These are phyloP conservation scores for Cladophialophora yegresii DNA, from an alignment of 2,329 filamentous ascomycete species.

Conservation along the genomic window DNA sequence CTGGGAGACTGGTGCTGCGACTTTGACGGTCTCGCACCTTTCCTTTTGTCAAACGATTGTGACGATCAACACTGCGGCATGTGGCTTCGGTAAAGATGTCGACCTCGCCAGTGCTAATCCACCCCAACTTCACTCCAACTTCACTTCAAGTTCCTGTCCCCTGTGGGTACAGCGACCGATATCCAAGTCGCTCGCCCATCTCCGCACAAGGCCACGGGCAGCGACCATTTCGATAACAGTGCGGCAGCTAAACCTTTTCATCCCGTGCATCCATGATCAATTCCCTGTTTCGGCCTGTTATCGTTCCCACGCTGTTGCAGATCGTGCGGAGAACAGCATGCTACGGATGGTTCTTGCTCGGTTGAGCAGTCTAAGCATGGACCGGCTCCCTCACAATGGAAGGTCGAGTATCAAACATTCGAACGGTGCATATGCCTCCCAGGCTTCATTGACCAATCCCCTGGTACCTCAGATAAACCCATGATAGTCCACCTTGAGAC, in stretches of 20 bases:
- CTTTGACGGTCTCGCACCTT: no score
- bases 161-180: no score
- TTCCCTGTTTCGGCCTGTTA: not conserved
- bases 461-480: slow-evolving; percentile 1
- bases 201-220: not conserved
- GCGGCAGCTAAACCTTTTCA: not conserved
- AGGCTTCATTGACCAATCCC: not conserved
- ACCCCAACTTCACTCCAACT: no score
- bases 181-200: not conserved
- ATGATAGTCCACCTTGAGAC: no score
- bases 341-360: not conserved
- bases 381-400: slow-evolving; percentile 13
- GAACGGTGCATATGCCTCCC: not conserved
- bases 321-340: slow-evolving; percentile 9
- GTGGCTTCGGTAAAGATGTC: no score
- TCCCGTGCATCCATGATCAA: not conserved
- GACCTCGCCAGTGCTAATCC: no score
- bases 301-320: slow-evolving; percentile 3
- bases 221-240: not conserved
- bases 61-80: no score
- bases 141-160: no score
- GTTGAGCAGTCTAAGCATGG: not conserved
- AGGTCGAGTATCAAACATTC: slow-evolving; percentile 6
- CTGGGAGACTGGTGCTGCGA: no score
- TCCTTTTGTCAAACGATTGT: no score